Base-by-base conservation (phyloP, 768 basidiomycete genomes). In the Rhodotorula diobovata region DNA sequence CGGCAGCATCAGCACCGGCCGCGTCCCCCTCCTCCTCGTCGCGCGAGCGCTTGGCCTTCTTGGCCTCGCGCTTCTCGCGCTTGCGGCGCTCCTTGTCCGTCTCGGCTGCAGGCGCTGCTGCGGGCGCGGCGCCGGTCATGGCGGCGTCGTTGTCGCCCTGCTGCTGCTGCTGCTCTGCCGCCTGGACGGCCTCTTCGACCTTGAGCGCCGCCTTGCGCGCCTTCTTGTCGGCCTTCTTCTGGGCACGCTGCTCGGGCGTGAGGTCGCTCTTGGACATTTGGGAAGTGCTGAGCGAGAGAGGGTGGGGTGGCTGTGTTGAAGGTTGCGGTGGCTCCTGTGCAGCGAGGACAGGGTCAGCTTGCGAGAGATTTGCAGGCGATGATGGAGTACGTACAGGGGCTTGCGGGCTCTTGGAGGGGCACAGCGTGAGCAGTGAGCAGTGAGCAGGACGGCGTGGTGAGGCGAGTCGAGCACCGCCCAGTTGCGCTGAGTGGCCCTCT, bases 31-130 rank as follows among this genome's bases (percentile, higher is more conserved):
- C 55, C 3, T 71, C 64, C 14, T 65, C 63, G 32, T 71, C 66
- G 7, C 63, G 70, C 39, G 58, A 28, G 28, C 56, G 28, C 51
- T 61, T 58, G 64, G 67, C 68, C 30, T 63, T 64, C 72, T 75
- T 70, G 73, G 43, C 46, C 56, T 68, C 66, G 34, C 45, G 48
- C 70, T 68, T 75, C 56, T 69, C 70, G 30, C 66, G 63, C 61
- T 73, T 69, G 67, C 77, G 76, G 63, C 79, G 76, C 70, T 81
- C 80, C 76, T 81, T 78, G 68, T 82, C 81, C 63, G 80, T 79
- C 68, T 81, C 80, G 66, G 77, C 79, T 69, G 34, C 43, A 43
- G 30, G 68, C n/a, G 45, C 67, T 61, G 30, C 46, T 50, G 46
- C 45, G 62, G 43, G 41, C 66, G 43, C 68, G 56, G 63, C 63